Base-by-base conservation (phyloP, 1,284 basidiomycete species). In the Dichomitus squalens region DNA sequence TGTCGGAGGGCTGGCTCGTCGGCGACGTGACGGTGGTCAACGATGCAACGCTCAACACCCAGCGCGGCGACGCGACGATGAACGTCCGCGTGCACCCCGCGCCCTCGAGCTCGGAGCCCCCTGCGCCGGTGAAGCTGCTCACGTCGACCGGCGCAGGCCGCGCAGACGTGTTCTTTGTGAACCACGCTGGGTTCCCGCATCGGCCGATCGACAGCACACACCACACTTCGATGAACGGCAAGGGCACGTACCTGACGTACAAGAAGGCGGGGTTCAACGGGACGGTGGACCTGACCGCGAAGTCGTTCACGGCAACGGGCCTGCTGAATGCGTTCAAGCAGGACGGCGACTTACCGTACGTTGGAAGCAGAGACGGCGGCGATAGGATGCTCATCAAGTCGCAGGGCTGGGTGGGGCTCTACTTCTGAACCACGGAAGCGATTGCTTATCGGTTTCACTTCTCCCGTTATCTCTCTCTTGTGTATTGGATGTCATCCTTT, bases 1-100 rank as follows among this genome's bases (percentile, higher is more conserved):
- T 82, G 6, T 75, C 67, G 61, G 72, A 78, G 46, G 84, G 84
- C n/a, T 86, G 81, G 79, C 76, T 86, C 52, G 80, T 83, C n/a
- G 84, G 85, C 21, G 78, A 82, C 49, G 75, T 79, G 40, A 70
- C 79, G 16, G 69, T 84, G 60, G 72, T 74, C 23, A 72, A 78
- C 33, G 69, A 67, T 56, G 76, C 80, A 4, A 65, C 64, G 16
- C 71, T 86, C 58, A 70, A 66, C 14, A 85, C 82, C 1, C 79
- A 81, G 68, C 75, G 76, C 34, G 82, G 83, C 16, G 75, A 80
- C 62, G 81, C 80, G n/a, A 66, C 76, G 41, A 65, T 79, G 36
- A 79, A 82, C 66, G 71, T 85, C 54, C 76, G 76, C 55, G 75
- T 80, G 20, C 71, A 76, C 61, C 81, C 81, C n/a, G 59, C 66